Evolutionary conservation across 2,329 filamentous ascomycete species (phyloP), one percentile per base, ranked within the genome.

Genomic region (Ciborinia camelliae): DNA sequence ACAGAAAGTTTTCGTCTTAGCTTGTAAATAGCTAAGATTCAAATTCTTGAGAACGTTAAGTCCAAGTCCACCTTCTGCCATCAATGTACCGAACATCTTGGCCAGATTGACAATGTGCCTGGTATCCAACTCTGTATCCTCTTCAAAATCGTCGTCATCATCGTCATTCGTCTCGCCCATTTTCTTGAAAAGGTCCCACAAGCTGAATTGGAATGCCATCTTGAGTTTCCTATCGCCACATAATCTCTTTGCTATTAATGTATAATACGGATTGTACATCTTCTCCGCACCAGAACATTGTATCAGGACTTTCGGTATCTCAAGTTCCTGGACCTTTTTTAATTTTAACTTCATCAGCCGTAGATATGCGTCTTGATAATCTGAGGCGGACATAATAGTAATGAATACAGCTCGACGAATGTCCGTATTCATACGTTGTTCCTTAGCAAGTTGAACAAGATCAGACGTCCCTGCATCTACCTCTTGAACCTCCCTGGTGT

Each of bases 181-280:
- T 43, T 86, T 84, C 72, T 90, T 88, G 77, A 97, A 96, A 12
- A 94, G 81, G 71, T 90, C 91, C 88, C 93, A 96, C 0, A 98
- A 80, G 9, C 89, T 86, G 72, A 94, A 92, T 74, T 95, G 91
- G 74, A 98, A 96, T 1, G 91, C 88, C 78, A 94, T 94, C 67
- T 87, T 86, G 70, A 96, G 83, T 71, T 87, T 86, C 69, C 86
- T 86, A 66, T 93, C 90, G 4, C 81, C 81, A 73, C 92, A 96
- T 10, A 97, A 82, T 68, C 88, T 88, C 55, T 85, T 86, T 12
- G 92, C 92, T 45, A 99, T 88, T 0, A 97, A 81, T 0, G 91
- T 90, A 75, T 99, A 99, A 78, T 96, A 99, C 0, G 90, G 91
- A 72, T 99, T 99, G 77, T 97, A 96, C 0, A 82, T 82, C 64